Evolutionary conservation across 495 filamentous ascomycete species (phyloP).

Genomic region (Paragyromitra xinjiangensis): DNA sequence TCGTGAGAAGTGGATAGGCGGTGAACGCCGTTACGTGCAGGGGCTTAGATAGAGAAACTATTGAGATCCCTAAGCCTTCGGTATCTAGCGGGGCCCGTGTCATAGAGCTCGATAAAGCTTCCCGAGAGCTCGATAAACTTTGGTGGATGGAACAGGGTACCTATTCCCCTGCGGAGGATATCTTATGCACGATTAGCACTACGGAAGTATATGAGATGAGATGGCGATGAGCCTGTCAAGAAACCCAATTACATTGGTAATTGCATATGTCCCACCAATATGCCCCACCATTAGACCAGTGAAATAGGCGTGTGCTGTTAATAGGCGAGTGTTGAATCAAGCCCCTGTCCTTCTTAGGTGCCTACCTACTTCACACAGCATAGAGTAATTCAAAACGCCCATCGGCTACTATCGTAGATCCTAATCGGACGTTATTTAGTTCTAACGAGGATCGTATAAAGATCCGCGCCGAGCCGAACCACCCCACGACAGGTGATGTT

Average conservation of each 20-base stretch:
- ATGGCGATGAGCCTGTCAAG: neutral
- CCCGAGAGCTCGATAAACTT: conserved; percentile 8
- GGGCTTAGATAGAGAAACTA: neutral
- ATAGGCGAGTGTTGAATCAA: neutral
- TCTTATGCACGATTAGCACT: neutral
- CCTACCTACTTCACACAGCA: neutral
- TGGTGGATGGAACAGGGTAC: neutral
- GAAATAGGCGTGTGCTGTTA: neutral
- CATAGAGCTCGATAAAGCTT: neutral
- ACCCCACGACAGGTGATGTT: neutral
- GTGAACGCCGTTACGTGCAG: conserved; percentile 12
- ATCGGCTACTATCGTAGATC: neutral
- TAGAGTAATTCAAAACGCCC: neutral
- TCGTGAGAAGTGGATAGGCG: conserved; percentile 9
- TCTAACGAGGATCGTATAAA: conserved; percentile 10
- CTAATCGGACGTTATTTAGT: conserved; percentile 1
- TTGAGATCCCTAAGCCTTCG: neutral
- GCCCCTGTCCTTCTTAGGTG: neutral
- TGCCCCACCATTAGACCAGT: neutral
- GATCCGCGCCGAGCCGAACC: conserved; percentile 2
- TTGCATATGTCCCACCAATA: neutral
- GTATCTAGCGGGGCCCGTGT: conserved; percentile 23
- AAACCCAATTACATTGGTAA: conserved; percentile 4
- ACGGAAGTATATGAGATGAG: conserved; percentile 11
- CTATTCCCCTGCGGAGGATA: neutral